Percentiles rank a stretch among this genome's conserved stretches.
Evolutionary conservation across 2,329 filamentous ascomycete genomes (phyloP).

Genomic region (Ophiognomonia clavigignenti-juglandacearum): DNA sequence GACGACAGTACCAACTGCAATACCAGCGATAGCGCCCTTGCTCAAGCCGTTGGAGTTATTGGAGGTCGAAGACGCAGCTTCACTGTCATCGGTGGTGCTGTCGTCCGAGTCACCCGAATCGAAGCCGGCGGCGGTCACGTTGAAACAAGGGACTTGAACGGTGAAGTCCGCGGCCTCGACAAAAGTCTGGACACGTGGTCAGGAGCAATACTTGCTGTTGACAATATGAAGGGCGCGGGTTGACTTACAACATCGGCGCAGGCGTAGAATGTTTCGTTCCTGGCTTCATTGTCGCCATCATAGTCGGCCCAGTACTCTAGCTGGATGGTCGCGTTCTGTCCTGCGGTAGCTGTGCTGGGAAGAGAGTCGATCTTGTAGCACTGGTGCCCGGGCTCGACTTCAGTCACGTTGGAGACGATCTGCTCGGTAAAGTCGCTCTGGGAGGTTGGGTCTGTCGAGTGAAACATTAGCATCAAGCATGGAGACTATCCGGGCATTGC

Average conservation of each 20-base stretch:
- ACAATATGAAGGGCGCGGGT: neutral
- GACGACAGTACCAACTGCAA: conserved; percentile 30
- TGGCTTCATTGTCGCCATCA: conserved; percentile 29
- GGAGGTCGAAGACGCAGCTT: neutral
- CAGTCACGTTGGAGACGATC: conserved; percentile 31
- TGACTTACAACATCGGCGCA: conserved; percentile 33
- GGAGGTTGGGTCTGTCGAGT: conserved; percentile 30
- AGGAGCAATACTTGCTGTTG: neutral
- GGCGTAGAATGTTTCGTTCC: conserved; percentile 32
- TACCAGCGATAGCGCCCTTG: conserved; percentile 30
- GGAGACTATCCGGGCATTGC: neutral
- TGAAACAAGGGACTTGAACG: conserved; percentile 31
- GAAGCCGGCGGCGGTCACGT: conserved; percentile 27
- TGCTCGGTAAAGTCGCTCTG: conserved; percentile 36
- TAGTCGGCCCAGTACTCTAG: conserved; percentile 42
- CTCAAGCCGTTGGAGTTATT: conserved; percentile 23
- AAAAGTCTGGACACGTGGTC: conserved; percentile 16
- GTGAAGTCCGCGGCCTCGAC: conserved; percentile 26
- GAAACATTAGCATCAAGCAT: neutral
- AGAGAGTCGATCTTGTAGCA: conserved; percentile 35
- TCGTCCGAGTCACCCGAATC: conserved; percentile 18
- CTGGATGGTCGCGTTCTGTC: conserved; percentile 44
- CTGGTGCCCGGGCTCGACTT: conserved; percentile 40
- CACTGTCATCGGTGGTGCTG: conserved; percentile 18
- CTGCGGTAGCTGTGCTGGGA: conserved; percentile 29